phyloP scores from a whole-genome alignment of 805 yeast genomes.

The Zygosaccharomyces bailii region DNA sequence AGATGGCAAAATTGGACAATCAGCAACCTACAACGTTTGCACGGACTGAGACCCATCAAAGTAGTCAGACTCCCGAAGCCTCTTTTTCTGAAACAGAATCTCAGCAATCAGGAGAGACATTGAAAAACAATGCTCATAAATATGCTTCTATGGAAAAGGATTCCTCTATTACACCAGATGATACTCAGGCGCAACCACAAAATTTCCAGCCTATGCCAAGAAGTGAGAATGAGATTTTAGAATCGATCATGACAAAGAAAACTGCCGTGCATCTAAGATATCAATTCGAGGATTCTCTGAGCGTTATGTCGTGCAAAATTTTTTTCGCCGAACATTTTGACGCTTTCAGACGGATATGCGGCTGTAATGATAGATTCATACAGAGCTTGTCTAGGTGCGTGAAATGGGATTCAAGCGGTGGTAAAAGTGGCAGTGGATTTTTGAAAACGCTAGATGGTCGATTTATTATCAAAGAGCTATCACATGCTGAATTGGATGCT shows the following conservation, averaged over 20 bases:
- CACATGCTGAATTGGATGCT: constrained; percentile 85
- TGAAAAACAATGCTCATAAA: constrained; percentile 1
- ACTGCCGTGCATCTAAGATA: constrained; percentile 89
- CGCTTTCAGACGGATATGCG: constrained; percentile 84
- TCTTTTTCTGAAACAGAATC: constrained; percentile 10
- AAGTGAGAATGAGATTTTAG: constrained; percentile 42
- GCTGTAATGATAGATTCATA: constrained; percentile 66
- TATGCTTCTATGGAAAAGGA: constrained; percentile 5
- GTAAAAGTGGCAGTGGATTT: constrained; percentile 93
- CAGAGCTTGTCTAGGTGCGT: constrained; percentile 91
- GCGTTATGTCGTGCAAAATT: constrained; percentile 84
- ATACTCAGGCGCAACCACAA: constrained; percentile 1
- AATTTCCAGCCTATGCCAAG: constrained; percentile 13
- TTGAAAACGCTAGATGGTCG: constrained; percentile 89
- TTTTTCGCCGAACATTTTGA: constrained; percentile 96
- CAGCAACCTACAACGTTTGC: constrained; percentile 12
- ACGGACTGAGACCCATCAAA: constrained; percentile 8
- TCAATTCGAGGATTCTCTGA: constrained; percentile 82
- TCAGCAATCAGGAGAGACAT: constrained; percentile 5
- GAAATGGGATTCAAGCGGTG: constrained; percentile 95
- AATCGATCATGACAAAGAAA: constrained; percentile 69
- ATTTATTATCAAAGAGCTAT: constrained; percentile 82
- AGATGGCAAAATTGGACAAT: constrained; percentile 41
- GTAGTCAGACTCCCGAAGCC: constrained; percentile 6
- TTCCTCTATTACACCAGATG: constrained; percentile 6